A percentile compares a stretch with the other conserved stretches of the same genome.
Conservation (phyloP, 148 eudicot species). For the Gaultheria prostrata region DNA sequence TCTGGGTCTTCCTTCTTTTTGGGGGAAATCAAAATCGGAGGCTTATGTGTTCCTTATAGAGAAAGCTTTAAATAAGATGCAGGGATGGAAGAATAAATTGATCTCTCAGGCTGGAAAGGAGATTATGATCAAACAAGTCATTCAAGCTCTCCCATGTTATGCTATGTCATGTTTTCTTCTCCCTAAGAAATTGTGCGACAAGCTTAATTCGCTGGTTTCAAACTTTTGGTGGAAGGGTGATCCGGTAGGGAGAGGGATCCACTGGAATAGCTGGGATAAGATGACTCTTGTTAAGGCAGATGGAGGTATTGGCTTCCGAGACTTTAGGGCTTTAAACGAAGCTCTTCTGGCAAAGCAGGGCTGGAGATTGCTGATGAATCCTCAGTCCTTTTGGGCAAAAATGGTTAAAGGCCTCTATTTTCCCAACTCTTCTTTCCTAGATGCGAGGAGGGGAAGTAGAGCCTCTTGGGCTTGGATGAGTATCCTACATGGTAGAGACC, state of each 20-base stretch:
- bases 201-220: not conserved
- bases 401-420: no score
- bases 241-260: not conserved
- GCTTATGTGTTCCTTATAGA: not conserved
- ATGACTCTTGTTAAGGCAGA: not conserved
- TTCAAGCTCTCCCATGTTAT: not conserved
- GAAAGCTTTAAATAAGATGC: not conserved
- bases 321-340: not conserved
- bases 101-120: not conserved
- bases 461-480: not conserved
- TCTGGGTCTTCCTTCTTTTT: no score
- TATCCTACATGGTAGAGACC: not conserved
- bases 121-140: not conserved
- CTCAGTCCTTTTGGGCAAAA: no score
- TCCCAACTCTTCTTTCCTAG: not conserved
- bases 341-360: not conserved
- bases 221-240: not conserved
- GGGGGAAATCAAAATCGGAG: not conserved
- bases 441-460: not conserved
- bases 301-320: not conserved
- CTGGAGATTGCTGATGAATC: no score
- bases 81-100: not conserved
- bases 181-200: not conserved
- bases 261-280: not conserved
- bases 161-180: not conserved